Evolutionary conservation across 2,329 filamentous ascomycete species (phyloP), one percentile per base, ranked within the genome.

Genomic region (Didymella glomerata): DNA sequence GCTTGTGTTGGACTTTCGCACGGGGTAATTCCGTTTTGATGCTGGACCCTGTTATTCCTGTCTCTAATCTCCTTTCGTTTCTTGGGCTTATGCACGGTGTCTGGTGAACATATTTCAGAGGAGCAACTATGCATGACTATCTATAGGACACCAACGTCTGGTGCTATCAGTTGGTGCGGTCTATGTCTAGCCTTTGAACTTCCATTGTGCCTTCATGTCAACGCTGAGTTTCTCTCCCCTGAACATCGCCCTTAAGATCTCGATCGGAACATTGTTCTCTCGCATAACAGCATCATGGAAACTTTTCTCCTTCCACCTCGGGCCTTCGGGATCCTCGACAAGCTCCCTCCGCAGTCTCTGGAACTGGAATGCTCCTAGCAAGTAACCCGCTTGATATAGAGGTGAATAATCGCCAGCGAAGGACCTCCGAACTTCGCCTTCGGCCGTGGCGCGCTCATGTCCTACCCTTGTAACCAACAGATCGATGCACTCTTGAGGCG

Each of bases 331-430:
- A 28, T 45, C 14, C 27, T 52, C 49, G 2, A 87, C 65, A 1
- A 82, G 71, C 70, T 87, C 84, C 13, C 79, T 73, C 2, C 85
- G 74, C 58, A 88, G 67, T 4, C 77, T 73, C 67, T 82, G 81
- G 10, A 88, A 67, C 68, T 88, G 85, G 66, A 88, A 69, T 0
- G 85, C 85, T 0, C 86, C 85, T 1, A 87, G 73, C 80, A 87
- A 83, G 67, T 88, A 88, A 0, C 82, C 85, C 0, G 83, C 83
- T 70, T 88, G 85, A 62, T 88, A 88, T 7, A 88, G 67, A 1
- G 86, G 85, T 1, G 79, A 74, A 68, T 87, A 87, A 16, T 84
- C 81, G 1, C 84, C 85, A 58, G 80, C 81, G 30, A 88, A 79
- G 14, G 82, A 85, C 25, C 86, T 74, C 16, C 85, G 77, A 0